A percentile compares a stretch with the other conserved stretches of the same genome.
phyloP scores from a whole-genome alignment of 805 yeast species.

The Hanseniaspora lachancei region DNA sequence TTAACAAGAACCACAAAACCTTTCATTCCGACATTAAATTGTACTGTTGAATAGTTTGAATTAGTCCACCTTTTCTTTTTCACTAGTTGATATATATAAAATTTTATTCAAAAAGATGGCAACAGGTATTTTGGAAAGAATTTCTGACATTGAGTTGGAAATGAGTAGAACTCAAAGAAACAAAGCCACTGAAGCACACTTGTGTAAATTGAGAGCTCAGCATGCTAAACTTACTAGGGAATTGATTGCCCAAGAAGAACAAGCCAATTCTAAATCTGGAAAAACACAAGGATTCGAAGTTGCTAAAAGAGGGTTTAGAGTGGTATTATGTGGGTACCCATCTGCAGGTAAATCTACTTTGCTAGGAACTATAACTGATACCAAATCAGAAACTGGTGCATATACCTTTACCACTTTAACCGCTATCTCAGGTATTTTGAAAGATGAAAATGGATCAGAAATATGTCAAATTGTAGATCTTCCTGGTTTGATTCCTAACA shows the following conservation, averaged over 20 bases:
- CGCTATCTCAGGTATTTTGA: slow-evolving; percentile 89
- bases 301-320: slow-evolving; percentile 88
- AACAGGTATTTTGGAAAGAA: slow-evolving; percentile 46
- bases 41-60: too few species aligned
- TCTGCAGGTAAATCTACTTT: slow-evolving; percentile 94
- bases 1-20: neutral
- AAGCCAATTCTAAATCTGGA: slow-evolving; percentile 46
- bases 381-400: slow-evolving; percentile 87
- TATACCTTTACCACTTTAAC: slow-evolving; percentile 94
- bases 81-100: neutral
- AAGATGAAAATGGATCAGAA: slow-evolving; percentile 82
- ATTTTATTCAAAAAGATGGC: slow-evolving; percentile 4
- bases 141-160: slow-evolving; percentile 81
- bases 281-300: slow-evolving; percentile 83
- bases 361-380: slow-evolving; percentile 76
- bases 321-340: slow-evolving; percentile 90
- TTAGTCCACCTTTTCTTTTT: neutral
- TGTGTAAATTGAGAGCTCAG: slow-evolving; percentile 88
- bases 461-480: slow-evolving; percentile 84
- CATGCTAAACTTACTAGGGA: slow-evolving; percentile 86
- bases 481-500: slow-evolving; percentile 95
- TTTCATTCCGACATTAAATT: too few species aligned
- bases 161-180: slow-evolving; percentile 91
- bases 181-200: slow-evolving; percentile 94
- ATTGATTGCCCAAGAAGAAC: slow-evolving; percentile 67